Evolutionary conservation across 495 filamentous ascomycete genomes (phyloP), one percentile per base, ranked within the genome.

Genomic region (Penicillium antarcticum): DNA sequence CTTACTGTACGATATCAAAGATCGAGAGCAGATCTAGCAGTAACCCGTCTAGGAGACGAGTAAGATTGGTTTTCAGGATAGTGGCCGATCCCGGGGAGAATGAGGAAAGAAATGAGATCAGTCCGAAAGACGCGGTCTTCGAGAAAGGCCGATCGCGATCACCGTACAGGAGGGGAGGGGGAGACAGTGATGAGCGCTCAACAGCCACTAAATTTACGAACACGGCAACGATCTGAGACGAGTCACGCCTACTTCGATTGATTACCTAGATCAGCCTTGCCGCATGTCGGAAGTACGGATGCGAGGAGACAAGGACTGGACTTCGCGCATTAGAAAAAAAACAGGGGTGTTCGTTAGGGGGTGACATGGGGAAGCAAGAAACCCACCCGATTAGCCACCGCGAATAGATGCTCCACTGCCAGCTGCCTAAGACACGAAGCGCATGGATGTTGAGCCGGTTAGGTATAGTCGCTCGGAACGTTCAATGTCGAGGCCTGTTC

Each of bases 331-430:
- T 14, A 32, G 23, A 42, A 43, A 39, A 53, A 52, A 18, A 5
- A 56, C 62, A 67, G 68, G 68, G 70, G 66, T 62, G 70, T 73
- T 73, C 64, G 60, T 69, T 67, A 66, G 62, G 61, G 68, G 62
- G 54, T 44, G 42, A 32, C 54, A 69, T 66, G 68, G 64, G 65
- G 64, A 68, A 70, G 46, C 49, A 58, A 66, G 56, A 52, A 66
- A 62, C 52, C 57, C 55, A 66, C 66, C 64, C 59, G 57, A 70
- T 63, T 68, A 71, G 64, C 65, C 58, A 60, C 46, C 57, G 65
- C 52, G 60, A 57, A 60, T 24, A 33, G 26, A 40, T 56, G 56
- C 55, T 67, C 68, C 66, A 68, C 67, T 37, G 46, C 9, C 36
- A 73, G 65, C 67, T 69, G 62, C 65, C 68, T 57, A 56, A 62